Evolutionary conservation across 2,329 filamentous ascomycete genomes (phyloP).

Genomic region (Ophiocordyceps camponoti-leonardi): DNA sequence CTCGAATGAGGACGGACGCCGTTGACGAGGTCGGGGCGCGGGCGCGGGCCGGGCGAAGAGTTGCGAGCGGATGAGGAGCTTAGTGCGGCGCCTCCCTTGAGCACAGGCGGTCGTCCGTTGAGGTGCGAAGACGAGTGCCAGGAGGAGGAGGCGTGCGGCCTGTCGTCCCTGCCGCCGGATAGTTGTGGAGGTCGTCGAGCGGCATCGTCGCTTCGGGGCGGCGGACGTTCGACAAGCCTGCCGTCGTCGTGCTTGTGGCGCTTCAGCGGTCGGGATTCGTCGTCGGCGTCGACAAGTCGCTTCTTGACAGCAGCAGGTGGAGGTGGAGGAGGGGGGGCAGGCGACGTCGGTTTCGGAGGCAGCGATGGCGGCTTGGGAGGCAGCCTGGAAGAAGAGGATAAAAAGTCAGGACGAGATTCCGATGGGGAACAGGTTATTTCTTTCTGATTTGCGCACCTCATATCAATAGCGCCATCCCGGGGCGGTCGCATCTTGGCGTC

Average conservation of each 20-base stretch:
- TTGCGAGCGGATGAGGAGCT: slow-evolving; percentile 9
- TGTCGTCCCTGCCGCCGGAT: slow-evolving; percentile 14
- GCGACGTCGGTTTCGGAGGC: slow-evolving; percentile 15
- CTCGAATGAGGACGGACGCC: slow-evolving; percentile 18
- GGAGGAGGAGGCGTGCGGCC: slow-evolving; percentile 6
- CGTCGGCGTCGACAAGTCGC: slow-evolving; percentile 25
- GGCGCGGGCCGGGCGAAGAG: slow-evolving; percentile 19
- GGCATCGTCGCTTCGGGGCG: slow-evolving; percentile 17
- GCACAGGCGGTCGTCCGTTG: slow-evolving; percentile 16
- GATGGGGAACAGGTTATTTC: too few species aligned
- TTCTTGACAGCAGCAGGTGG: slow-evolving; percentile 28
- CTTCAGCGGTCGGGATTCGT: slow-evolving; percentile 26
- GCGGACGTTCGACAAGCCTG: slow-evolving; percentile 13
- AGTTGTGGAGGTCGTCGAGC: slow-evolving; percentile 6
- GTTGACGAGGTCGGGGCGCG: slow-evolving; percentile 23
- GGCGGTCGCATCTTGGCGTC: slow-evolving; percentile 14
- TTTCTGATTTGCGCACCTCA: slow-evolving; percentile 12
- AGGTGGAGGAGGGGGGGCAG: too few species aligned
- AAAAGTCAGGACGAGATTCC: too few species aligned
- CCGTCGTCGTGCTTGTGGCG: slow-evolving; percentile 23
- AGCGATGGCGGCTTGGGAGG: slow-evolving; percentile 19
- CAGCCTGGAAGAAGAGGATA: slow-evolving; percentile 8
- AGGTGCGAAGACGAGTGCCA: slow-evolving; percentile 15
- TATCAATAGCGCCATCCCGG: slow-evolving; percentile 12
- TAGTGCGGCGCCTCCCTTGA: slow-evolving; percentile 11